phyloP scores from a whole-genome alignment of 345 rosid genomes.

The Ailanthus altissimus region DNA sequence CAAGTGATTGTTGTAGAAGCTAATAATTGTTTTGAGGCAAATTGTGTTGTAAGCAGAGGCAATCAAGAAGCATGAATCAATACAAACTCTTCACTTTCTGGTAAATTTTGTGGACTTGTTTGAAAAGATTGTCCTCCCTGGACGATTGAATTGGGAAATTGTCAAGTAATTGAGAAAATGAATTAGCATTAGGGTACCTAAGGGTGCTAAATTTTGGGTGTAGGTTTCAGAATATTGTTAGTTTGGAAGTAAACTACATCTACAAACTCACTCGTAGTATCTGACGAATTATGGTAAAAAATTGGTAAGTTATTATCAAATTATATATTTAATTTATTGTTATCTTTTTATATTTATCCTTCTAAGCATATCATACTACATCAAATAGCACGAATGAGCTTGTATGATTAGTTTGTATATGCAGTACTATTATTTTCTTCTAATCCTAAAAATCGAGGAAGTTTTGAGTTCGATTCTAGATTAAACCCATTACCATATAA shows the following conservation, averaged over 20 bases:
- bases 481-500: no score
- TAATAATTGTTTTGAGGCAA: not conserved
- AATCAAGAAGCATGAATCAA: not conserved
- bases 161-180: not conserved
- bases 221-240: not conserved
- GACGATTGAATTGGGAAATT: not conserved
- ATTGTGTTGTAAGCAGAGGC: not conserved
- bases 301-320: no score
- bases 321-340: no score
- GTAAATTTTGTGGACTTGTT: not conserved
- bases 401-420: no score
- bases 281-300: no score
- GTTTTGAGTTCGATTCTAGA: no score
- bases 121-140: not conserved
- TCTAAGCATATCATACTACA: no score
- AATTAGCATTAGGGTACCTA: not conserved
- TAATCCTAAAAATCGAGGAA: no score
- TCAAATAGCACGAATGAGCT: no score
- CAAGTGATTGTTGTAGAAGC: conserved; percentile 26
- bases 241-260: not conserved
- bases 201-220: not conserved
- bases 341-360: no score
- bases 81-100: not conserved
- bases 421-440: no score
- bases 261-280: no score